Conservation (phyloP, 306 rosid genomes). For the Luffa acutangula region DNA sequence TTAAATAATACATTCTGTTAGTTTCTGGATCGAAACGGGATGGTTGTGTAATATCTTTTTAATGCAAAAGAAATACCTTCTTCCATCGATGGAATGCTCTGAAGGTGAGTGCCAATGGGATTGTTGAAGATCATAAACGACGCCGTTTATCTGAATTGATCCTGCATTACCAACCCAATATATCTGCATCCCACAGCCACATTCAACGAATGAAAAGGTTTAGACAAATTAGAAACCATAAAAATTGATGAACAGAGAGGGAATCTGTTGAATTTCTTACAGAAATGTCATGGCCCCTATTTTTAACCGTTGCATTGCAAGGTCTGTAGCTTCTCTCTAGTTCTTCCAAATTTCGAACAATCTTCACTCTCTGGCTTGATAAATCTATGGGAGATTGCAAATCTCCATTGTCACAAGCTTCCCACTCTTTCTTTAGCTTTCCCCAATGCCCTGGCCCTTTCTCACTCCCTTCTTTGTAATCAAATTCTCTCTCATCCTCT, state of each 20-base stretch:
- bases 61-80: conserved; percentile 18
- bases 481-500: conserved; percentile 59
- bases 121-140: conserved; percentile 38
- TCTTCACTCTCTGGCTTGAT: conserved; percentile 22
- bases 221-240: neutral
- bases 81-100: conserved; percentile 62
- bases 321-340: conserved; percentile 26
- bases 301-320: conserved; percentile 35
- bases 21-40: neutral
- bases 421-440: conserved; percentile 46
- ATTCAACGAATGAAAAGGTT: neutral
- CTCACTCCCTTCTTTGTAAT: conserved; percentile 30
- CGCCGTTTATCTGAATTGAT: conserved; percentile 39
- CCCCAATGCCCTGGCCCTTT: conserved; percentile 58
- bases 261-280: conserved; percentile 18
- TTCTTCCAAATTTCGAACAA: conserved; percentile 24
- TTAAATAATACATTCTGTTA: neutral
- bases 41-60: neutral
- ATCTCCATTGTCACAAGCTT: conserved; percentile 33
- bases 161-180: conserved; percentile 49
- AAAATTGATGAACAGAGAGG: neutral
- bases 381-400: conserved; percentile 72
- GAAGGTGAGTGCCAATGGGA: conserved; percentile 82
- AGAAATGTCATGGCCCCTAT: conserved; percentile 66
- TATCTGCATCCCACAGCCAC: conserved; percentile 24